Evolutionary conservation across 768 basidiomycete species (phyloP).

Genomic region (Ramaria rubella): DNA sequence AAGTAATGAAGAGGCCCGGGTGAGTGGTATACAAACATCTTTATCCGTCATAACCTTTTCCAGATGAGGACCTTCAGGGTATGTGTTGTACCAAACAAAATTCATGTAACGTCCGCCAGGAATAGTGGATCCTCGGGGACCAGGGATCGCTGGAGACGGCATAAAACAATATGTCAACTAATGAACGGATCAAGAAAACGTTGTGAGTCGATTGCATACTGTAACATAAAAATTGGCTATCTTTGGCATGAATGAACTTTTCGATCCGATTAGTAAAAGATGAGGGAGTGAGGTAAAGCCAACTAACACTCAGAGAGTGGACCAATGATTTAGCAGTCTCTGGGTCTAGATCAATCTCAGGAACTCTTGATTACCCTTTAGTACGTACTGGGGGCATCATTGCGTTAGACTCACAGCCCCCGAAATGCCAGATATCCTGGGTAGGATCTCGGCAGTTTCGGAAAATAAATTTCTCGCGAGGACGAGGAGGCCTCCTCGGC

Average conservation of each 20-base stretch:
- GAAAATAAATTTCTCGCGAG: conserved; percentile 10
- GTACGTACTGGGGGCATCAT: background rate
- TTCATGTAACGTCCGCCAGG: conserved; percentile 4
- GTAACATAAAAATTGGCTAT: conserved; percentile 11
- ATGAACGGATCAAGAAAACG: background rate
- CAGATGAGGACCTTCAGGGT: conserved; percentile 4
- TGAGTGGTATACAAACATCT: background rate
- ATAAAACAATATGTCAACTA: background rate
- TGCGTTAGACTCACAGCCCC: background rate
- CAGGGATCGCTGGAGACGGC: conserved; percentile 5
- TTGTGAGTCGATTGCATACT: background rate
- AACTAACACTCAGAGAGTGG: conserved; percentile 2
- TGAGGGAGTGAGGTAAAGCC: background rate
- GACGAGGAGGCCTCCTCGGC: conserved; percentile 9
- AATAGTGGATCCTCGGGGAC: background rate
- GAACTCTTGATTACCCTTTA: background rate
- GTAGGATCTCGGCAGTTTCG: conserved; percentile 4
- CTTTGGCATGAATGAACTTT: conserved; percentile 11
- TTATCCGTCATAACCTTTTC: conserved; percentile 10
- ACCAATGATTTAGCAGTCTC: background rate
- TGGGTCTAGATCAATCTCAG: conserved; percentile 4
- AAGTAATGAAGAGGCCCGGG: background rate
- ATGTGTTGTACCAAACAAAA: conserved; percentile 11
- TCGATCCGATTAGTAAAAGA: background rate
- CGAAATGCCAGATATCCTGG: conserved; percentile 11